Base-by-base conservation (phyloP, 768 basidiomycete species). In the Tylopilus sp. region DNA sequence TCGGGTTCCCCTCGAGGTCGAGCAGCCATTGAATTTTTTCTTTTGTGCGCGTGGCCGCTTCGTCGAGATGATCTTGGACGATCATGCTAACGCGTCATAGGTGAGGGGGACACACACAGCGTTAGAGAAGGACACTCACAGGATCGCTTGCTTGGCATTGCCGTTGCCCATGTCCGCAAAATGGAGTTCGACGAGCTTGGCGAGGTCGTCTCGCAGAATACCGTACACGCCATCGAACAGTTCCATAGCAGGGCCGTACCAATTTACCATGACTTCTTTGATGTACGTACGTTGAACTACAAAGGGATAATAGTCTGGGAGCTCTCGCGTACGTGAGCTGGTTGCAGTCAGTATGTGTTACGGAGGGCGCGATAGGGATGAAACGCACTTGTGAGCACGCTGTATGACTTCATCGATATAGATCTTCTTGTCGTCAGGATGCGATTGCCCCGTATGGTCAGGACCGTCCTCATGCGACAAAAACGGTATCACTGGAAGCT, bases 271-370 rank as follows among this genome's bases (percentile, higher is more conserved):
- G 31, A 81, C 62, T 1, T 64, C 50, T 3, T 58, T 48, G 47
- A 89, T 83, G 52, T 78, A 83, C 0, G 65, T 59, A 11, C 73
- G 64, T 44, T 81, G 79, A 0, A 88, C 82, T 0, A 81, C 69
- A 52, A 83, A 88, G 0, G 86, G 86, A 52, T 80, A 85, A 52
- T 78, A 76, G 12, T 79, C 82, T 0, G 86, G 86, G 0, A 89
- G 74, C 57, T 89, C 86, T 2, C 88, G 79, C 1, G 86, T 83
- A 3, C 82, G 75, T 1, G 87, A 79, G 21, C 88, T 90, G 50
- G 7, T n/a, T 31, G 9, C 30, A 31, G 30, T 31, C 30, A 8
- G 30, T 31, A 11, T 9, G 30, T 31, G 30, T 9, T 31, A 31
- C 25, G 8, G 25, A n/a, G 25, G 25, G 8, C 25, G 25, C 4